Conservation (phyloP, 2,329 filamentous ascomycete genomes). For the Tolypocladium tropicale region DNA sequence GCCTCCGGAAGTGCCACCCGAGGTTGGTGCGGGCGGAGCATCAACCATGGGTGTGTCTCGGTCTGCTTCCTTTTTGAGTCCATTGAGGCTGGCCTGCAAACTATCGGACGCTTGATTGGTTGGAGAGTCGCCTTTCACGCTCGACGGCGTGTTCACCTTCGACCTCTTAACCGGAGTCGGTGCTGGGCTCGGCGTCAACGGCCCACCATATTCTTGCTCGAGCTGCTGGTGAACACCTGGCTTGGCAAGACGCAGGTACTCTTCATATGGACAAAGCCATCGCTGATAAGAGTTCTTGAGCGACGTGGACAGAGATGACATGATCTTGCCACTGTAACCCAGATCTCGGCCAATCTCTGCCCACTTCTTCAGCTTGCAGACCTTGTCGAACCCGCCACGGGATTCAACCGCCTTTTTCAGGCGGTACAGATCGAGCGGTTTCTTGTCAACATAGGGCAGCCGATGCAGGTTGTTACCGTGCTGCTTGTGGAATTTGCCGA, state of each 20-base stretch:
- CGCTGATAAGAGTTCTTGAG: constrained; percentile 97
- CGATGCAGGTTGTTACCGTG: constrained; percentile 90
- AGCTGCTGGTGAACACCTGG: constrained; percentile 94
- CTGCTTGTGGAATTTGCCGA: constrained; percentile 94
- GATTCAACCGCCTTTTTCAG: constrained; percentile 95
- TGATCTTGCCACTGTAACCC: constrained; percentile 98
- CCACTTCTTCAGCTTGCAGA: constrained; percentile 98
- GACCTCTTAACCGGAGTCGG: constrained; percentile 62
- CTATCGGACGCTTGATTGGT: constrained; percentile 45
- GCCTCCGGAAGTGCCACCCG: constrained; percentile 39
- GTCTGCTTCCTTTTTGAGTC: constrained; percentile 33
- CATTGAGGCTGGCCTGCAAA: constrained; percentile 38
- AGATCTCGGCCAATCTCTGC: constrained; percentile 94
- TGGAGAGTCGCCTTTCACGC: constrained; percentile 55
- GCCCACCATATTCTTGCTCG: constrained; percentile 86
- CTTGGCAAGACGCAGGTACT: constrained; percentile 83
- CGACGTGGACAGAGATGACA: constrained; percentile 96
- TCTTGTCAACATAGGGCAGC: constrained; percentile 94
- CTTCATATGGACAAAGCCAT: constrained; percentile 95
- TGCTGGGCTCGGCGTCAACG: constrained; percentile 66
- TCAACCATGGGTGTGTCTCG: constrained; percentile 39
- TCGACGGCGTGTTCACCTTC: constrained; percentile 47
- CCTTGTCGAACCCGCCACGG: constrained; percentile 87
- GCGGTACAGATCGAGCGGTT: constrained; percentile 88
- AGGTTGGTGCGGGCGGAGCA: constrained; percentile 22